These are phyloP conservation scores for Puccinia coronata DNA, from an alignment of 1,284 basidiomycete genomes.

Conservation along the genomic window DNA sequence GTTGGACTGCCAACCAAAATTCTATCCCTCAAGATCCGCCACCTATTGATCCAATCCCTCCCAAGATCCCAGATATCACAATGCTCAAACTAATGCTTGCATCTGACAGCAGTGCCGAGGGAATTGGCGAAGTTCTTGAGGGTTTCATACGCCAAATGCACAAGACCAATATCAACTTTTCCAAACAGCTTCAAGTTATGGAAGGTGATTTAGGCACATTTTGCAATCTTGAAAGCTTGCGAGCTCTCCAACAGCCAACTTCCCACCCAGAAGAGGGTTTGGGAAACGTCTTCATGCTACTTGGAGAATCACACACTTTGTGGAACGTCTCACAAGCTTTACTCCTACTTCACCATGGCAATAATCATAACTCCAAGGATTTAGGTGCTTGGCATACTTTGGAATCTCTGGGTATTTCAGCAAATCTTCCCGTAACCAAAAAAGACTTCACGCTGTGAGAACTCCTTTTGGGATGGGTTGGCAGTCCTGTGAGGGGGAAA, in stretches of 20 bases:
- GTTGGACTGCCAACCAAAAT: neutral
- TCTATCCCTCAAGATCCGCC: neutral
- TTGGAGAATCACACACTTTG: neutral
- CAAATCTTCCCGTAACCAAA: no score
- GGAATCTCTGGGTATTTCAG: neutral
- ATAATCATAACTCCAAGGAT: neutral
- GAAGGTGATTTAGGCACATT: conserved; percentile 6
- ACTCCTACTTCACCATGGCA: neutral
- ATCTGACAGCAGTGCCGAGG: neutral
- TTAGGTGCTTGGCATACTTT: neutral
- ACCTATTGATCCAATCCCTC: neutral
- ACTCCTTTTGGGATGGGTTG: no score
- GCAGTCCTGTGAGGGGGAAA: no score
- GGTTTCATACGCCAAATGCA: neutral
- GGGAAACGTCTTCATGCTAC: neutral
- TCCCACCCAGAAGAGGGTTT: neutral
- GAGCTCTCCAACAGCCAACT: neutral
- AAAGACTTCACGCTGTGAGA: no score
- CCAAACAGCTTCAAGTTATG: neutral
- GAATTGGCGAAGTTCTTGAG: neutral
- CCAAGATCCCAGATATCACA: neutral
- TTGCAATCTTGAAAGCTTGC: neutral
- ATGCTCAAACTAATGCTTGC: conserved; percentile 2
- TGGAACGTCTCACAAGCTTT: neutral
- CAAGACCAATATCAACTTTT: neutral